Conservation (phyloP, 345 rosid genomes). For the Hibiscus mutabilis region DNA sequence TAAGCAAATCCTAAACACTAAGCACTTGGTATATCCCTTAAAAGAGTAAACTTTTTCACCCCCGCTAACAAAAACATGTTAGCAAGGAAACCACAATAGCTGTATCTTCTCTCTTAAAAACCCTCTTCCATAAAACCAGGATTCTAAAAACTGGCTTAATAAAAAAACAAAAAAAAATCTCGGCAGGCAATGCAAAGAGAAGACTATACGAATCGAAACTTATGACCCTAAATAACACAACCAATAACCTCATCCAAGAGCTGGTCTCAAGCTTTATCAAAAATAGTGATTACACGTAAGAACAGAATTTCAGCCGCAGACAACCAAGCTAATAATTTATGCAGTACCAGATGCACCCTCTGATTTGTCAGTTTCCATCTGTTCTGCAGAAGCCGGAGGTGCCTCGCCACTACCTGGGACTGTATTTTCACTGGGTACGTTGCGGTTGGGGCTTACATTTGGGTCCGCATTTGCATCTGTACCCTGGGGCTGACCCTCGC, state of each 20-base stretch:
- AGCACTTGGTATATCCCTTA: background rate
- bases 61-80: constrained; percentile 6
- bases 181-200: constrained; percentile 5
- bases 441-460: constrained; percentile 9
- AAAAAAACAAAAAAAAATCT: constrained; percentile 2
- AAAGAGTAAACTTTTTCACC: background rate
- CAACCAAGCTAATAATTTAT: constrained; percentile 9
- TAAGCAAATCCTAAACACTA: constrained; percentile 8
- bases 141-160: constrained; percentile 22
- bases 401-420: constrained; percentile 30
- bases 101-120: background rate
- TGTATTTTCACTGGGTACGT: constrained; percentile 14
- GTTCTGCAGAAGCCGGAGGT: constrained; percentile 43
- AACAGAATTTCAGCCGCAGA: background rate
- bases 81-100: background rate
- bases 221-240: background rate
- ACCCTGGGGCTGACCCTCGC: constrained; percentile 30
- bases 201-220: constrained; percentile 16
- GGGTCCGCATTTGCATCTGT: constrained; percentile 25
- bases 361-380: constrained; percentile 70
- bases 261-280: constrained; percentile 8
- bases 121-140: constrained; percentile 8
- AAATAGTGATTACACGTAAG: constrained; percentile 3
- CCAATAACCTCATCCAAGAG: constrained; percentile 13
- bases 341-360: constrained; percentile 26